Evolutionary conservation across 2,329 filamentous ascomycete genomes (phyloP), one percentile per base, ranked within the genome.

Genomic region (Exophiala viscosa): DNA sequence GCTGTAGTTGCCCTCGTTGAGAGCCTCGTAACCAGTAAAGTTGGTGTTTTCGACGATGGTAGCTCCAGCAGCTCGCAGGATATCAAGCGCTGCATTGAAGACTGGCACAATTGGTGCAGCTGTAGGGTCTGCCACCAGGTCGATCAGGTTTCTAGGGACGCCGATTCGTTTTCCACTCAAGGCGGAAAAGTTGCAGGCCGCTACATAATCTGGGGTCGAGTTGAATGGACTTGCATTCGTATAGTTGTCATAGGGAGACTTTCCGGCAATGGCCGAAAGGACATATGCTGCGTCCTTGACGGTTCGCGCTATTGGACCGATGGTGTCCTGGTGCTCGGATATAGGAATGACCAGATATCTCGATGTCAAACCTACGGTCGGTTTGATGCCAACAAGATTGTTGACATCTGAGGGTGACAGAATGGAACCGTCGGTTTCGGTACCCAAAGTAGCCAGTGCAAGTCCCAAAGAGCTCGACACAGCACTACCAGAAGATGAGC

Each of bases 381-480:
- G 82, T 64, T 84, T 85, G 65, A 88, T 83, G 1, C 82, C 85
- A 0, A 86, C 84, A 1, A 87, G 65, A 51, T 84, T 85, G 69
- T 81, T 86, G 4, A 70, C 62, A 38, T 69, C 61, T 42, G 64
- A 62, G 0, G 86, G 85, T 8, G 73, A 74, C 3, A 86, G 64
- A 48, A 88, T 86, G 14, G 79, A 84, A 3, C 84, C 85, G 54
- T 75, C 75, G 0, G 85, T 87, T 67, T 85, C 85, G 0, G 83
- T 81, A 5, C 84, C 84, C 2, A 88, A 64, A 4, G 78, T 63
- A 6, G 78, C 83, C 45, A 79, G 69, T 0, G 81, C 79, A 2
- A 87, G 72, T 0, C 83, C 84, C 17, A 87, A 67, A 23, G 77
- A 79, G 23, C 73, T 76, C 5, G 77, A 71, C 0, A 88, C 83